These are phyloP conservation scores for Colletotrichum sp. DNA, from an alignment of 2,329 filamentous ascomycete genomes.

Conservation along the genomic window DNA sequence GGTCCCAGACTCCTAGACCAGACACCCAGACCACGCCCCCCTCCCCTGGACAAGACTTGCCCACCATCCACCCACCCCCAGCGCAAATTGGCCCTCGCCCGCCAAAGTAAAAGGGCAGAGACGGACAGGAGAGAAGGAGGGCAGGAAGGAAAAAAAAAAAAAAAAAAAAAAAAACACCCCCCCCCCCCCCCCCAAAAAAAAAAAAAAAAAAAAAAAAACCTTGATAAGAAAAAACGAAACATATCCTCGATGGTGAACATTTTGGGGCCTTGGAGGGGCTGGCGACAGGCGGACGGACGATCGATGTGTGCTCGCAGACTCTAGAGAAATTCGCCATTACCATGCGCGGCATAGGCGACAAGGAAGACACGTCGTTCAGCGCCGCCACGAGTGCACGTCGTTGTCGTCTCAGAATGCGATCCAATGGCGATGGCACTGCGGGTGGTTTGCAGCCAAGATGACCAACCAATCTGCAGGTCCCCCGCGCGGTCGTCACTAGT, in stretches of 20 bases:
- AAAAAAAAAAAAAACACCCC: constrained; percentile 10
- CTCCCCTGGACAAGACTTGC: not conserved
- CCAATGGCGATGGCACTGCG: not conserved
- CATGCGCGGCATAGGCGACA: not conserved
- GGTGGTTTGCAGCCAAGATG: not conserved
- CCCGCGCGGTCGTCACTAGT: not conserved
- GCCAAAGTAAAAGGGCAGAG: not conserved
- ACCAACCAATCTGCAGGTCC: not conserved
- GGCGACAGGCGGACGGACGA: not conserved
- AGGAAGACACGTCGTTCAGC: not conserved
- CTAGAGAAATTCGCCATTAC: not conserved
- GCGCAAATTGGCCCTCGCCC: constrained; percentile 12
- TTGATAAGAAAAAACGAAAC: no score
- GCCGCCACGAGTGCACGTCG: not conserved
- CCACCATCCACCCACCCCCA: not conserved
- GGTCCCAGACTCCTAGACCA: constrained; percentile 5
- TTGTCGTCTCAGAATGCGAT: constrained; percentile 1
- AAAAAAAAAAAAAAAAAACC: constrained; percentile 11
- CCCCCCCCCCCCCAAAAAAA: no score
- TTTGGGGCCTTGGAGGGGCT: not conserved
- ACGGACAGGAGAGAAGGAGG: not conserved
- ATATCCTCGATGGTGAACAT: not conserved
- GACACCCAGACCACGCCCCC: not conserved
- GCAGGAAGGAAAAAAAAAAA: not conserved
- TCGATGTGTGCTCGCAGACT: not conserved